Evolutionary conservation across 2,329 filamentous ascomycete genomes (phyloP), one percentile per base, ranked within the genome.

Genomic region (Fonsecaea pugnacius): DNA sequence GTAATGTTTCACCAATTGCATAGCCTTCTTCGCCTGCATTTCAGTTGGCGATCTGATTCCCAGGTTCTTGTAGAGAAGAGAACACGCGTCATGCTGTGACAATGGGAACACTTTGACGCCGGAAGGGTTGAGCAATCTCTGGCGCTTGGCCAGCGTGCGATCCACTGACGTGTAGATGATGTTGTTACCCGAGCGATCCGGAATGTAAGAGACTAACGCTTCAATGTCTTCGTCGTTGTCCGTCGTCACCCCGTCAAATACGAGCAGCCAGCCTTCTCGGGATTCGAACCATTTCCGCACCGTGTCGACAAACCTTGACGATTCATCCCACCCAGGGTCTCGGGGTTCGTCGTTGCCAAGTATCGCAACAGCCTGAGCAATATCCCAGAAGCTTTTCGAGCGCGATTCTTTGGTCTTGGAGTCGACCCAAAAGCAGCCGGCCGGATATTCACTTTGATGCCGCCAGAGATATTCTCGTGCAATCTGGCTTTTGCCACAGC

Each of bases 91-190:
- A 54, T 82, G 75, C 1, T 83, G 79, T 1, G 81, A 80, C 7
- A 90, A 76, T 1, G 82, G 75, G 21, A 81, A 82, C 4, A 91
- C 78, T 52, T 81, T 80, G 56, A 90, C 81, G 80, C 78, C 74
- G 80, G 82, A 66, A 77, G 88, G 76, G 81, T 89, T 79, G 82
- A 86, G 76, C 79, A 89, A 64, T 77, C 83, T 74, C 81, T 84
- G 73, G 80, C 84, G 73, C 82, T 86, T 77, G 54, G 77, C 74
- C 52, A 83, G 68, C n/a, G 84, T 85, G 43, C 81, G 80, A 68
- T 89, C 86, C 0, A 89, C 84, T 0, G 87, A 89, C 0, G 88
- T 90, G 70, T 88, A 89, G 30, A 91, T 88, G 54, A 91, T 82
- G 70, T 85, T 86, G 14, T 86, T 88, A 61, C 85, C 82, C 65